These are phyloP conservation scores for Cryptosporidium ryanae DNA, from an alignment of 169 alveolate species.

Conservation along the genomic window DNA sequence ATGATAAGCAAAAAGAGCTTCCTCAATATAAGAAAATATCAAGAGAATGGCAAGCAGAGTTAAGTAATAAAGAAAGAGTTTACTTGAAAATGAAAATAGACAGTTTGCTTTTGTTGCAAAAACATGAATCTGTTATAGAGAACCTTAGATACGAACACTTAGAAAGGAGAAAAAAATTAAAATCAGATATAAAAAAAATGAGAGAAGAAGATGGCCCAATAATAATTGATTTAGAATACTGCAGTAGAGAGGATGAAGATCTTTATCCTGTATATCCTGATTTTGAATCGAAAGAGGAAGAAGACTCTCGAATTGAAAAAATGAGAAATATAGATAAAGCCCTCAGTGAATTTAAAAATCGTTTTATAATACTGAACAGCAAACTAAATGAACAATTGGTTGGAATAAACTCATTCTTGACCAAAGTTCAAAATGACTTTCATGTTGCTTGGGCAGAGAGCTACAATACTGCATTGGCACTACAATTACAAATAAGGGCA, in stretches of 20 bases:
- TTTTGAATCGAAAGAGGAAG: conserved; percentile 32
- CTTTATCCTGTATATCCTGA: conserved; percentile 43
- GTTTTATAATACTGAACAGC: conserved; percentile 2
- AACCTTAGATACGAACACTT: conserved; percentile 34
- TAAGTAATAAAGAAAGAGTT: conserved; percentile 62
- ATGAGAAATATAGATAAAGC: conserved; percentile 9
- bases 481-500: conserved; percentile 47
- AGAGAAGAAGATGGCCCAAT: neutral
- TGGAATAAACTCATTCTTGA: neutral
- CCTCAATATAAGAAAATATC: conserved; percentile 19
- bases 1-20: conserved; percentile 20
- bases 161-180: conserved; percentile 28
- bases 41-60: conserved; percentile 46
- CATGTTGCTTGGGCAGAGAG: conserved; percentile 49
- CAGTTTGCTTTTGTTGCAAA: conserved; percentile 7
- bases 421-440: conserved; percentile 19
- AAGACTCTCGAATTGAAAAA: neutral
- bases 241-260: conserved; percentile 49
- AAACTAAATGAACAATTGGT: conserved; percentile 29
- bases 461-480: conserved; percentile 47
- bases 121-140: conserved; percentile 30
- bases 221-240: conserved; percentile 23
- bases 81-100: conserved; percentile 35
- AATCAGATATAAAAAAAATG: neutral
- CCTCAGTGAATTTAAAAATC: neutral